These are phyloP conservation scores for Nakazawaea ernobii DNA, from an alignment of 805 yeast species.

Conservation along the genomic window DNA sequence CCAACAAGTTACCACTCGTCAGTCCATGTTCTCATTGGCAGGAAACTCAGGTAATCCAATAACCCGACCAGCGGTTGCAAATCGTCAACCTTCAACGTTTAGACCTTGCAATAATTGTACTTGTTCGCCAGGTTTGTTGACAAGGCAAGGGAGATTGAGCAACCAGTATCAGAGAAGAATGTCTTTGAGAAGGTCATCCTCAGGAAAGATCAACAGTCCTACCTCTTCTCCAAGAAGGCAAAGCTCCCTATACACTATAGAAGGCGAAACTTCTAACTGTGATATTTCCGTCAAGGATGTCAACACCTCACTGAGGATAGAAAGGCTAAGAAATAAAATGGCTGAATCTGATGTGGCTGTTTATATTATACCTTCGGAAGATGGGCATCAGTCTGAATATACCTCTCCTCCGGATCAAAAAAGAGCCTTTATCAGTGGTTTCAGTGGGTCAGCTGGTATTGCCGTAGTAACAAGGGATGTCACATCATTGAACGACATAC, in stretches of 20 bases:
- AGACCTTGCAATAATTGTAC: constrained; percentile 71
- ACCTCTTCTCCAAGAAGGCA: constrained; percentile 22
- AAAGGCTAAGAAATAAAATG: constrained; percentile 60
- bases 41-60: neutral
- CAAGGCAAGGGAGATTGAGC: constrained; percentile 59
- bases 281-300: constrained; percentile 31
- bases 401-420: constrained; percentile 49
- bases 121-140: constrained; percentile 76
- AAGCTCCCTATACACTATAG: constrained; percentile 12
- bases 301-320: constrained; percentile 56
- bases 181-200: constrained; percentile 20
- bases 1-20: constrained; percentile 12
- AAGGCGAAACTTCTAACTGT: constrained; percentile 10
- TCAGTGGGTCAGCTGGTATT: constrained; percentile 57
- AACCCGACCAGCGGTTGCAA: neutral
- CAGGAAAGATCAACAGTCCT: constrained; percentile 23
- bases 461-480: constrained; percentile 53
- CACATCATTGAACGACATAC: constrained; percentile 40
- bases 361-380: constrained; percentile 59
- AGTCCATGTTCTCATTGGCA: constrained; percentile 15
- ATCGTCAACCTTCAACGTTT: constrained; percentile 18
- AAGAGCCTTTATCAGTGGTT: constrained; percentile 52
- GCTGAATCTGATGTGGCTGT: constrained; percentile 56
- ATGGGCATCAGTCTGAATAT: constrained; percentile 61
- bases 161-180: constrained; percentile 33